Base-by-base conservation (phyloP, 2,329 filamentous ascomycete species). In the Sporothrix pseudoabietina region DNA sequence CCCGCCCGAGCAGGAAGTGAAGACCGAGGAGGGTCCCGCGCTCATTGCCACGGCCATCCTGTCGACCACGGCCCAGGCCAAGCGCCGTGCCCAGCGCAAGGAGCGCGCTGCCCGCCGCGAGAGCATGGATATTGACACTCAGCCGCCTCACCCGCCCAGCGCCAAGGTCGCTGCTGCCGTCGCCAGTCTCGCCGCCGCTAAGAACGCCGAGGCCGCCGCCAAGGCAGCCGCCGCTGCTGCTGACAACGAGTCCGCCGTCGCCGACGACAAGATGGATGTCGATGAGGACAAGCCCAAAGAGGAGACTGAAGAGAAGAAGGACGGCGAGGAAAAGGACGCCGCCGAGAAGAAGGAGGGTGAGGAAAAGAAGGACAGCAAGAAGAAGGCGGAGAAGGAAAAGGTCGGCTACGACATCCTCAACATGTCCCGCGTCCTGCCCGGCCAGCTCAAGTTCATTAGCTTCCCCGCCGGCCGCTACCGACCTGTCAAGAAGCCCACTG, bases 61-160 rank as follows among this genome's bases (percentile, higher is more conserved):
- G 22, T 98, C 95, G 2, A 99, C 97, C 4, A 99, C 96, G 1
- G 95, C 95, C 1, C 96, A 98, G 82, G 96, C 97, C 76, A 98
- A 97, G 85, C 92, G 97, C 78, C 90, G 96, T 78, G 95, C 95
- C 1, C 92, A 97, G 82, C 94, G 94, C 83, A 97, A 98, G 83
- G 96, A 98, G 84, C 92, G 92, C 76, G 93, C 96, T 52, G 92
- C 94, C 79, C 89, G 93, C 75, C 88, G 92, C 14, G 95, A 98
- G 83, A 97, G 94, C 83, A 98, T 99, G 94, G 95, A 98, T 76
- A 87, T 98, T 69, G 95, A 98, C 79, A 90, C 91, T 0, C 92
- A 92, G 35, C 32, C 30, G 30, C 68, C 73, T 6, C 32, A 68
- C 5, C 55, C 63, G 9, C 55, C 63, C 4, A 59, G 26, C 41